Evolutionary conservation across 768 basidiomycete species (phyloP), one percentile per base, ranked within the genome.

Genomic region (Leccinellum albellum): DNA sequence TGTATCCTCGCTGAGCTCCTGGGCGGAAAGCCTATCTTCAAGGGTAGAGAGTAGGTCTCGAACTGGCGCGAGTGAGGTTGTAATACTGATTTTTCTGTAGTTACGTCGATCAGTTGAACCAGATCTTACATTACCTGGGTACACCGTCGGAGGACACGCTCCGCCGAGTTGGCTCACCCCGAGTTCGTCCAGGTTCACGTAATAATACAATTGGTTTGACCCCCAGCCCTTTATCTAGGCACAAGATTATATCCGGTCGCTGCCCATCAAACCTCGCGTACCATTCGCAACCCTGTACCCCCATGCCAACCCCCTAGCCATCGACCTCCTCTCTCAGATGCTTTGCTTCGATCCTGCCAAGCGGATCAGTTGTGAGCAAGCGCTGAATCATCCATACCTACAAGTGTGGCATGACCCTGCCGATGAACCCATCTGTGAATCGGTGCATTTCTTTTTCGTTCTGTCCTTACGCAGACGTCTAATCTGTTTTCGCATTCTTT

Each of bases 341-440:
- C 80, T 99, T 47, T 88, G 90, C 73, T 99, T 98, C 70, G 97
- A 99, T 70, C 97, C 97, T 37, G 89, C 93, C 17, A 93, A 93
- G 75, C 87, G 96, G 54, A 95, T 98, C 72, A 92, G 91, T 57
- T 98, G 96, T 72, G 93, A 97, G 66, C 87, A 98, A 68, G 97
- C 97, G 2, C 78, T 99, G 51, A 88, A 89, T 53, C 97, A 99
- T 69, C 94, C 95, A 2, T 99, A 98, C 75, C 76, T 92, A 59
- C 84, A 89, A 58, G 97, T 98, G 12, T 99, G 97, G 97, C 95
- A 98, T 69, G 97, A 98, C 71, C 94, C 94, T 20, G 85, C 90
- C 10, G 95, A 98, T 69, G 95, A 97, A 72, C 95, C 95, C 0
- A 64, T 82, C 35, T 97, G 94, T 71, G 85, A 91, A 35, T 72